A percentile compares a stretch with the other conserved stretches of the same genome.
Evolutionary conservation across 148 eudicot species (phyloP).

Genomic region (Spergularia bocconei): DNA sequence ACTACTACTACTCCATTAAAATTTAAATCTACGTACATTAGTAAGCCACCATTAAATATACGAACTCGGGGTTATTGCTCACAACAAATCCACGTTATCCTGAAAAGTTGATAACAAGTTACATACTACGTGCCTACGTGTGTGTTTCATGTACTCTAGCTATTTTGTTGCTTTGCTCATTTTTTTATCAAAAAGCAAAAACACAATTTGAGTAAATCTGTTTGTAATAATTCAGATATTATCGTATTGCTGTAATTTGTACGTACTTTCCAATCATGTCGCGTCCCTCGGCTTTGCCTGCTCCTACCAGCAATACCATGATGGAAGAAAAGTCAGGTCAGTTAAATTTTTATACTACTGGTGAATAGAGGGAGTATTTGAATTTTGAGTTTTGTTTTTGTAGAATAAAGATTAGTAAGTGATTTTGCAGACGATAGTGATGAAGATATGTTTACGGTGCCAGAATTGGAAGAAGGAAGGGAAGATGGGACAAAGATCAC

Average conservation of each 20-base stretch:
- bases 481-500: constrained; percentile 13
- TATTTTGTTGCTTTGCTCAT: not conserved
- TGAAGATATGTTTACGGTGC: constrained; percentile 37
- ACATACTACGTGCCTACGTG: constrained; percentile 8
- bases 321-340: constrained; percentile 20
- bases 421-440: constrained; percentile 34
- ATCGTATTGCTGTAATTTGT: not conserved
- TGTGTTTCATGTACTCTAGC: constrained; percentile 1
- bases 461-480: constrained; percentile 17
- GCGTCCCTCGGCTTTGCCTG: constrained; percentile 27
- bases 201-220: not conserved
- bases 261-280: constrained; percentile 22
- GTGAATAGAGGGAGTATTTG: not conserved
- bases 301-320: not conserved
- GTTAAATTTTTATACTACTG: not conserved
- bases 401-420: not conserved
- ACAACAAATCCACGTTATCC: constrained; percentile 6
- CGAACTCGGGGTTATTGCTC: not conserved
- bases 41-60: not conserved
- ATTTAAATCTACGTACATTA: no score
- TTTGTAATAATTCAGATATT: not conserved
- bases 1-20: not conserved
- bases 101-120: no score
- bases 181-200: no score
- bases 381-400: not conserved